Evolutionary conservation across 2,329 filamentous ascomycete genomes (phyloP).

Genomic region (Xylaria sp.): DNA sequence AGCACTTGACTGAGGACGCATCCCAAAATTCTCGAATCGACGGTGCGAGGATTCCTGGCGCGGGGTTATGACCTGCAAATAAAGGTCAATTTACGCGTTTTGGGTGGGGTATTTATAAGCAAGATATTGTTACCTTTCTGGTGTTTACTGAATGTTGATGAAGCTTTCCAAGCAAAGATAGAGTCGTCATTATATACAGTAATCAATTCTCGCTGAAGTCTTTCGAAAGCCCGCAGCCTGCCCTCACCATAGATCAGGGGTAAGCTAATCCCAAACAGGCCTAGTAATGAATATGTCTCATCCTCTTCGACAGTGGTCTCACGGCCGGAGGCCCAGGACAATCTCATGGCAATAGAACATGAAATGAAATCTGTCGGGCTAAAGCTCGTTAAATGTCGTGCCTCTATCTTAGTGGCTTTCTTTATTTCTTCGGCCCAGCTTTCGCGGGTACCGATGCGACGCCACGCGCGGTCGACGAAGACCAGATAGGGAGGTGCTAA

Average conservation of each 20-base stretch:
- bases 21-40: constrained; percentile 31
- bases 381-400: constrained; percentile 12
- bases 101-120: too few species aligned
- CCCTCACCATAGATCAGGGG: constrained; percentile 49
- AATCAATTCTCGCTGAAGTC: constrained; percentile 46
- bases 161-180: constrained; percentile 31
- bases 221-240: constrained; percentile 40
- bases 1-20: constrained; percentile 19
- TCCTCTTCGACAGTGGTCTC: constrained; percentile 44
- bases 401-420: constrained; percentile 20
- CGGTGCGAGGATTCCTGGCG: constrained; percentile 25
- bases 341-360: constrained; percentile 40
- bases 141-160: neutral
- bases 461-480: constrained; percentile 27
- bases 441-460: constrained; percentile 10
- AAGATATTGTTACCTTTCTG: too few species aligned
- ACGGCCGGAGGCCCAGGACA: constrained; percentile 46
- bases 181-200: constrained; percentile 32
- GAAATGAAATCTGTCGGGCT: constrained; percentile 16
- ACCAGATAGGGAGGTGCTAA: constrained; percentile 22
- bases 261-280: constrained; percentile 47
- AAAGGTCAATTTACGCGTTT: neutral
- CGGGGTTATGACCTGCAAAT: neutral
- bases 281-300: constrained; percentile 46
- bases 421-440: constrained; percentile 23